These are phyloP conservation scores for Kickxella alabastrina DNA, from an alignment of 192 early-diverging fungal species.

Conservation along the genomic window DNA sequence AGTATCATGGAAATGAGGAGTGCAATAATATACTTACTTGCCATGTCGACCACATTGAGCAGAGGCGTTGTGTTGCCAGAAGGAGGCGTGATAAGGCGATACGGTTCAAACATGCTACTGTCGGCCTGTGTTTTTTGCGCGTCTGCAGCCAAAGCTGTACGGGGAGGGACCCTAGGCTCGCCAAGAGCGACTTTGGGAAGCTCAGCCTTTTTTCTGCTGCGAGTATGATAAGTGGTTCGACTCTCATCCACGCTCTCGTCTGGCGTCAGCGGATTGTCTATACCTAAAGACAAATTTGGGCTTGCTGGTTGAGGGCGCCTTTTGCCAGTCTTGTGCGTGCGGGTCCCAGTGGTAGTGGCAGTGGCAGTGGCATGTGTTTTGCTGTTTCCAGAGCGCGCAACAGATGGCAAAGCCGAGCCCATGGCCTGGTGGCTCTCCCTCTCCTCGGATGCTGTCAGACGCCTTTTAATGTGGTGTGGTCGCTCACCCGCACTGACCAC, in stretches of 20 bases:
- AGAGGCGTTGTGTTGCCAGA: constrained; percentile 10
- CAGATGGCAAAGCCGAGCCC: background rate
- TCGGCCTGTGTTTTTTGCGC: constrained; percentile 1
- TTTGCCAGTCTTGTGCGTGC: background rate
- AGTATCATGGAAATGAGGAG: too few species aligned
- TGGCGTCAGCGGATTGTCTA: constrained; percentile 27
- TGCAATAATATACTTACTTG: too few species aligned
- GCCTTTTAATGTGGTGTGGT: constrained; percentile 21
- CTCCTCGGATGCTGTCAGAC: constrained; percentile 12
- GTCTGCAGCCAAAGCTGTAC: background rate
- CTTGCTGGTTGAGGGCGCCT: constrained; percentile 5
- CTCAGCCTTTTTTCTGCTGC: background rate
- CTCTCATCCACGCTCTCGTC: constrained; percentile 23
- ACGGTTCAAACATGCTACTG: constrained; percentile 15
- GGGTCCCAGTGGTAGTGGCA: background rate
- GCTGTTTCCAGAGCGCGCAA: background rate
- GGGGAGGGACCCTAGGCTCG: background rate
- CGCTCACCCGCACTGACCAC: constrained; percentile 6
- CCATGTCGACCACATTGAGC: too few species aligned
- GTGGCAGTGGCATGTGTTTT: too few species aligned
- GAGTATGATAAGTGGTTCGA: constrained; percentile 2
- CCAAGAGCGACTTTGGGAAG: background rate
- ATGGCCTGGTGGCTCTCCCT: background rate
- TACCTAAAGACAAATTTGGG: constrained; percentile 3
- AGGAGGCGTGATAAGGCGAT: constrained; percentile 30